Conservation (phyloP, 495 filamentous ascomycete genomes). For the Penicillium canescens region DNA sequence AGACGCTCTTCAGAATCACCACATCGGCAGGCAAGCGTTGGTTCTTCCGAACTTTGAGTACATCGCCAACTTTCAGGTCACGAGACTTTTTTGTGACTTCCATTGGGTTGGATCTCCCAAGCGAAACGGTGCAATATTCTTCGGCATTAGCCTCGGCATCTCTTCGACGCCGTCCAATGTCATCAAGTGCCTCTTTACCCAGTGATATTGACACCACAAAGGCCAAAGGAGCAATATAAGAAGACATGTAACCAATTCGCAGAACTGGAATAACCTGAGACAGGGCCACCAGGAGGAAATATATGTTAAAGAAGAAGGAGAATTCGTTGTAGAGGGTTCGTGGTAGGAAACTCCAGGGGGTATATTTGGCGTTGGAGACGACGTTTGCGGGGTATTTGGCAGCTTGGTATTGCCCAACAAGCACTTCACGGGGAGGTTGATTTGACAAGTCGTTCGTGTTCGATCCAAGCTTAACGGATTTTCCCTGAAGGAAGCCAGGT, state of each 20-base stretch:
- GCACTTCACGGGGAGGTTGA: slow-evolving; percentile 43
- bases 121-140: slow-evolving; percentile 75
- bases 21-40: slow-evolving; percentile 93
- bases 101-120: slow-evolving; percentile 43
- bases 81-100: slow-evolving; percentile 77
- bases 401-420: slow-evolving; percentile 43
- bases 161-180: slow-evolving; percentile 79
- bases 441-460: slow-evolving; percentile 22
- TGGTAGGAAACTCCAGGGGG: slow-evolving; percentile 91
- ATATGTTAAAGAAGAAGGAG: slow-evolving; percentile 99
- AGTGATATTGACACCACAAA: slow-evolving; percentile 91
- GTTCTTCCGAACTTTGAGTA: slow-evolving; percentile 86
- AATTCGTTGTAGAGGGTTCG: slow-evolving; percentile 97
- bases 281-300: slow-evolving; percentile 92
- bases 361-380: slow-evolving; percentile 97
- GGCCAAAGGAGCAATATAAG: slow-evolving; percentile 88
- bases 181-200: slow-evolving; percentile 94
- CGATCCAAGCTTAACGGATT: slow-evolving; percentile 11
- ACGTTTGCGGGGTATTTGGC: slow-evolving; percentile 64
- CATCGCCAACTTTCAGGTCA: slow-evolving; percentile 93
- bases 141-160: slow-evolving; percentile 96
- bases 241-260: slow-evolving; percentile 90
- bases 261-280: slow-evolving; percentile 89
- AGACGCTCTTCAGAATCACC: slow-evolving; percentile 83
- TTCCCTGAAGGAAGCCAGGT: slow-evolving; percentile 19